Conservation (phyloP, 164 flowering plant genomes). For the Cinnamomum chago region DNA sequence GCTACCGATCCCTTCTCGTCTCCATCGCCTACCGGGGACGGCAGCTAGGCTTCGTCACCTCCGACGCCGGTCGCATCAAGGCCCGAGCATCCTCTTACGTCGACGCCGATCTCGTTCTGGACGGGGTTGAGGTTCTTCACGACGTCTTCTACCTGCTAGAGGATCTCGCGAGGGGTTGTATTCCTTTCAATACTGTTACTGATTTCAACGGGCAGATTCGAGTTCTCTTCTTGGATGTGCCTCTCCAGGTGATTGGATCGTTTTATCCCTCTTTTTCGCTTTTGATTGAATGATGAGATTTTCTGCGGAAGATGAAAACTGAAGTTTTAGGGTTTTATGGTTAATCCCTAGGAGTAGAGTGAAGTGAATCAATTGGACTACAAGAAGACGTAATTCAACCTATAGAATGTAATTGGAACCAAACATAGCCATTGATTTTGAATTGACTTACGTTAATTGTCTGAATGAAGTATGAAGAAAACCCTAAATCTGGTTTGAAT, state of each 20-base stretch:
- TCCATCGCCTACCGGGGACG: constrained; percentile 63
- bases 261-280: neutral
- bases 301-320: no score
- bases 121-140: constrained; percentile 57
- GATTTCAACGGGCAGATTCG: constrained; percentile 51
- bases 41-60: constrained; percentile 53
- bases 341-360: no score
- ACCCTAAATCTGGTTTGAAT: no score
- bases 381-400: no score
- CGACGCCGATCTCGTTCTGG: constrained; percentile 51
- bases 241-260: constrained; percentile 45
- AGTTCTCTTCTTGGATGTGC: constrained; percentile 54
- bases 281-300: neutral
- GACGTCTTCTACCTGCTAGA: constrained; percentile 64
- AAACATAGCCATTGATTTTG: no score
- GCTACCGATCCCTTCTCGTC: constrained; percentile 40
- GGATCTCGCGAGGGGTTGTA: constrained; percentile 65
- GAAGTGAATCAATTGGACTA: no score
- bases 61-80: constrained; percentile 42
- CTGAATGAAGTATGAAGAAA: no score
- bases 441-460: no score
- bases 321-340: no score
- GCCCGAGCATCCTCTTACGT: constrained; percentile 56
- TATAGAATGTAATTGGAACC: no score
- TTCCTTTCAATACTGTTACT: constrained; percentile 70